A percentile compares a stretch with the other conserved stretches of the same genome.
Evolutionary conservation across 2,329 filamentous ascomycete species (phyloP).

Genomic region (Coniella vitis): DNA sequence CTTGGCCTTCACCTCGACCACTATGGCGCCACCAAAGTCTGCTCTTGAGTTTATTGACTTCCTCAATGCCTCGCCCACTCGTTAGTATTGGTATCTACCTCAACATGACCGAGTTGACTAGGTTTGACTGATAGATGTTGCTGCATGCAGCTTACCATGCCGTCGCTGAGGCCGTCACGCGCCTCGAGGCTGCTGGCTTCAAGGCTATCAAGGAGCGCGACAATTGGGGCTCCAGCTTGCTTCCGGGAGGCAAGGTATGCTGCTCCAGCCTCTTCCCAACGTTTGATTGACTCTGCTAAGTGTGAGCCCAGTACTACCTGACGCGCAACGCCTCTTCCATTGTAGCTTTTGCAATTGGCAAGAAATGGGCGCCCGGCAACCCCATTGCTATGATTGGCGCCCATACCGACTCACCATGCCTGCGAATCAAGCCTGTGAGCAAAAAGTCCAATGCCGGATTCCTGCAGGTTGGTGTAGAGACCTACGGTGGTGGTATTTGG

Average conservation of each 20-base stretch:
- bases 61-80: conserved; percentile 6
- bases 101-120: not conserved
- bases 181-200: conserved; percentile 80
- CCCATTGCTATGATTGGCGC: conserved; percentile 89
- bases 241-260: conserved; percentile 67
- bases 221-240: conserved; percentile 72
- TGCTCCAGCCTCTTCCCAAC: not conserved
- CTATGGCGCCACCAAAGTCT: conserved; percentile 9
- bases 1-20: conserved; percentile 19
- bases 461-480: conserved; percentile 91
- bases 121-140: not conserved
- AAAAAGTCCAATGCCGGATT: conserved; percentile 84
- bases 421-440: conserved; percentile 89
- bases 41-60: conserved; percentile 8
- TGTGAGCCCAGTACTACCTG: conserved; percentile 63
- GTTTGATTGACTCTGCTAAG: not conserved
- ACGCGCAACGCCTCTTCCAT: conserved; percentile 91
- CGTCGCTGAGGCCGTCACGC: conserved; percentile 68
- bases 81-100: conserved; percentile 14
- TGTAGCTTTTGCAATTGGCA: conserved; percentile 84
- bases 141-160: conserved; percentile 81
- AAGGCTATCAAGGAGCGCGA: conserved; percentile 83
- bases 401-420: conserved; percentile 89
- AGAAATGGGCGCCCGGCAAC: conserved; percentile 86
- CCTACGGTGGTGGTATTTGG: conserved; percentile 95